Conservation (phyloP, 2,329 filamentous ascomycete species). For the Microdochium bolleyi region DNA sequence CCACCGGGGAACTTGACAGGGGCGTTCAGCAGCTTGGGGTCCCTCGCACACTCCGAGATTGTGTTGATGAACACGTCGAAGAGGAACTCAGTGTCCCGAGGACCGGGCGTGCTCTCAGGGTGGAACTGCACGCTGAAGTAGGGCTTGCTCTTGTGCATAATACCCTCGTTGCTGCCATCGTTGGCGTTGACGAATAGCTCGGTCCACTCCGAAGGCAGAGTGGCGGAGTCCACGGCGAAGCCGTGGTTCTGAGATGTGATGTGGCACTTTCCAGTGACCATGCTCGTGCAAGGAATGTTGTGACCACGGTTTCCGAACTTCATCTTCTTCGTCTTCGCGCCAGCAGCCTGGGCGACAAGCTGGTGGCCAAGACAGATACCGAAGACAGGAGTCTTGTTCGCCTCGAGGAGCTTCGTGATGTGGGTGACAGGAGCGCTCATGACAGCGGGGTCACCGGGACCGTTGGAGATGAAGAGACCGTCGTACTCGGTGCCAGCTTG, state of each 20-base stretch:
- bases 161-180: slow-evolving; percentile 96
- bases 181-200: slow-evolving; percentile 98
- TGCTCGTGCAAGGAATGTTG: slow-evolving; percentile 96
- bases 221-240: slow-evolving; percentile 79
- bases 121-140: slow-evolving; percentile 99
- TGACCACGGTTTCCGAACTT: slow-evolving; percentile 98
- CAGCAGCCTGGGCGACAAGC: slow-evolving; percentile 79
- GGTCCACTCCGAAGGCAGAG: slow-evolving; percentile 71
- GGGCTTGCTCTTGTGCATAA: slow-evolving; percentile 75
- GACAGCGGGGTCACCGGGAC: slow-evolving; percentile 87
- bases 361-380: slow-evolving; percentile 96
- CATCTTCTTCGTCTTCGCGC: slow-evolving; percentile 86
- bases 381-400: slow-evolving; percentile 80
- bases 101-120: slow-evolving; percentile 91
- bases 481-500: slow-evolving; percentile 80
- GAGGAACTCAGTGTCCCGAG: slow-evolving; percentile 89
- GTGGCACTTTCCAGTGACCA: slow-evolving; percentile 93
- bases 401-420: slow-evolving; percentile 66
- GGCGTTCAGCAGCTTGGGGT: slow-evolving; percentile 57
- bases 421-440: slow-evolving; percentile 74
- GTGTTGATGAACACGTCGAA: slow-evolving; percentile 95
- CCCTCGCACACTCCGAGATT: slow-evolving; percentile 63
- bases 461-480: slow-evolving; percentile 96
- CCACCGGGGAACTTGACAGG: slow-evolving; percentile 86
- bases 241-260: slow-evolving; percentile 99